These are phyloP conservation scores for Gnomoniopsis smithogilvyi DNA, from an alignment of 2,329 filamentous ascomycete species.

Conservation along the genomic window DNA sequence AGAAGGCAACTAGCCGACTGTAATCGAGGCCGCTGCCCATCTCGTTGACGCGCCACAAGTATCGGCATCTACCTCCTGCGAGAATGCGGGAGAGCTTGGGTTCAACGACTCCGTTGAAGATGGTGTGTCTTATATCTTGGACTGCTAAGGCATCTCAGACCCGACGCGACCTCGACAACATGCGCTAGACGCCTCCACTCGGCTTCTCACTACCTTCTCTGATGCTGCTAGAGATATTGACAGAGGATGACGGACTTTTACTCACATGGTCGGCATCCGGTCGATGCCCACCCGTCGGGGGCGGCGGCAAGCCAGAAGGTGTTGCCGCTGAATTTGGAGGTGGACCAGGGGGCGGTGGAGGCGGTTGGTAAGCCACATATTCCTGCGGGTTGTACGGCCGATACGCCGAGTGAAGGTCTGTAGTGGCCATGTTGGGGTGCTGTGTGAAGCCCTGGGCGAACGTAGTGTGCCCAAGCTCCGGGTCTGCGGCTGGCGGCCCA, in stretches of 20 bases:
- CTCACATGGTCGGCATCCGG: constrained; percentile 19
- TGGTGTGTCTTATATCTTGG: background rate
- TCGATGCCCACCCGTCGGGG: constrained; percentile 21
- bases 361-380: constrained; percentile 33
- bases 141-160: background rate
- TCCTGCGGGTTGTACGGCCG: constrained; percentile 40
- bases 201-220: background rate
- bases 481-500: constrained; percentile 27
- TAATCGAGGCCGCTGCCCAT: too few species aligned
- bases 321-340: constrained; percentile 25
- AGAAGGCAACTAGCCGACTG: too few species aligned
- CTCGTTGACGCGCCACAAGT: too few species aligned
- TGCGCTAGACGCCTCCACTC: background rate
- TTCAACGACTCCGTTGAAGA: background rate
- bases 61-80: too few species aligned
- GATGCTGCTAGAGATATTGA: constrained; percentile 3
- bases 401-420: constrained; percentile 31
- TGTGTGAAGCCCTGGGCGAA: constrained; percentile 31
- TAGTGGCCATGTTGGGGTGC: constrained; percentile 33
- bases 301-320: constrained; percentile 20
- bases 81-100: too few species aligned
- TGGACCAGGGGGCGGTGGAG: constrained; percentile 34
- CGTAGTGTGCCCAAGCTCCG: constrained; percentile 5
- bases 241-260: constrained; percentile 13
- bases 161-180: constrained; percentile 16